These are phyloP conservation scores for Drechslerella stenobrocha DNA, from an alignment of 2,329 filamentous ascomycete genomes.

Conservation along the genomic window DNA sequence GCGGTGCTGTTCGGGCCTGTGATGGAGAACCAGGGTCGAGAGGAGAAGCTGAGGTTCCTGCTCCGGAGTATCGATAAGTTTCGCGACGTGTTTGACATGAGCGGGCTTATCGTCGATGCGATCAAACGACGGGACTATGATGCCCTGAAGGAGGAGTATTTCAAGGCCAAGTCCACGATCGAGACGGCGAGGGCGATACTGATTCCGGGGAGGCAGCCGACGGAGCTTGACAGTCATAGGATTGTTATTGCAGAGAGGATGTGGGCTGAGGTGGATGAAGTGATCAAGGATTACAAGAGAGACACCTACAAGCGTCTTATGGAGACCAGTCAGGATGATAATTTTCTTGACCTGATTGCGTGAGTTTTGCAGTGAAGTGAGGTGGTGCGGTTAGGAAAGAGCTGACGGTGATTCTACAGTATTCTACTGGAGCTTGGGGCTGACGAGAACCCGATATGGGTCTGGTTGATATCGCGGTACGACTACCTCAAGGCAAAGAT, in stretches of 20 bases:
- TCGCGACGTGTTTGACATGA: slow-evolving; percentile 79
- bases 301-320: slow-evolving; percentile 80
- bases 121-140: slow-evolving; percentile 93
- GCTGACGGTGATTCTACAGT: slow-evolving; percentile 21
- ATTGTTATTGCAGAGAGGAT: slow-evolving; percentile 86
- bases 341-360: slow-evolving; percentile 85
- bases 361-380: slow-evolving; percentile 8
- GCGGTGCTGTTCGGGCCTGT: slow-evolving; percentile 98
- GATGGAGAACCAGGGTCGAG: slow-evolving; percentile 84
- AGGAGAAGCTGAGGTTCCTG: slow-evolving; percentile 79
- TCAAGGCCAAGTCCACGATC: slow-evolving; percentile 76
- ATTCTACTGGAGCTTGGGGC: slow-evolving; percentile 91
- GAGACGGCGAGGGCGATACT: slow-evolving; percentile 73
- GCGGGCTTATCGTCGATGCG: slow-evolving; percentile 73
- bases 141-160: slow-evolving; percentile 81
- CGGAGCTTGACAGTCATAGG: slow-evolving; percentile 79
- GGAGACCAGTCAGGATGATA: slow-evolving; percentile 66
- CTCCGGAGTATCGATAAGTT: slow-evolving; percentile 75
- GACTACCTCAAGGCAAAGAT: slow-evolving; percentile 88
- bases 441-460: slow-evolving; percentile 93
- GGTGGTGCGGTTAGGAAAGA: neutral
- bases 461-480: slow-evolving; percentile 88
- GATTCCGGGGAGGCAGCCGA: slow-evolving; percentile 64
- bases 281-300: slow-evolving; percentile 82
- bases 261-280: slow-evolving; percentile 90